Base-by-base conservation (phyloP, 163 green algal genomes). In the Prototheca wickerhamii region DNA sequence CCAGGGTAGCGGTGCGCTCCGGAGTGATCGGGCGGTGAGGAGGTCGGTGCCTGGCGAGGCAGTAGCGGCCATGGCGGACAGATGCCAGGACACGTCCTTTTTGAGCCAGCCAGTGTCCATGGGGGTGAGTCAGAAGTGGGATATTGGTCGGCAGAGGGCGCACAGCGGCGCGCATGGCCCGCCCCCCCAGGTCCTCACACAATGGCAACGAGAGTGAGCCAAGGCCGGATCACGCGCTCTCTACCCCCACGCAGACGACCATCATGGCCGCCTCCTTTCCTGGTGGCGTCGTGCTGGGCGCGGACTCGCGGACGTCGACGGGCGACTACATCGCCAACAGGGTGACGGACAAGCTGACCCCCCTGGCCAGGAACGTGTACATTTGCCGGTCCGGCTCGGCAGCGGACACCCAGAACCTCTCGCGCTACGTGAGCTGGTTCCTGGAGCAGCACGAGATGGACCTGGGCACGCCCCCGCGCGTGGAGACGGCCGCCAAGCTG, bases 311-410 rank as follows among this genome's bases (percentile, higher is more conserved):
- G 4, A 89, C 82, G 1, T 88, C 81, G 8, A 93, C 84, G 5
- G 86, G 86, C 25, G 82, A 65, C 42, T 89, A 91, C 50, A 60
- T 91, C 4, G 87, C 86, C 28, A 94, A 94, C 64, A 65, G 85
- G 25, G 83, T 76, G 7, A 87, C 85, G 17, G 82, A 94, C 77
- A 94, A 94, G 69, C 77, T 94, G 46, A 91, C 86, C 10, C 72
- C 74, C 12, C 67, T 92, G 1, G 63, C 76, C 35, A 81, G 88
- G 63, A 76, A 67, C 29, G 74, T 89, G 20, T 91, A 76, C 57
- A 67, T 83, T 35, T 83, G 76, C 56, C 68, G 76, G 6, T 86
- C 76, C 3, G 81, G 81, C 17, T 84, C 73, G 12, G 81, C 81
- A 33, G 81, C 81, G 35, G 81, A 87, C 73, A 87, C 81, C 3